Conservation (phyloP, 1,139 yeast genomes). For the Kodamaea sp. region DNA sequence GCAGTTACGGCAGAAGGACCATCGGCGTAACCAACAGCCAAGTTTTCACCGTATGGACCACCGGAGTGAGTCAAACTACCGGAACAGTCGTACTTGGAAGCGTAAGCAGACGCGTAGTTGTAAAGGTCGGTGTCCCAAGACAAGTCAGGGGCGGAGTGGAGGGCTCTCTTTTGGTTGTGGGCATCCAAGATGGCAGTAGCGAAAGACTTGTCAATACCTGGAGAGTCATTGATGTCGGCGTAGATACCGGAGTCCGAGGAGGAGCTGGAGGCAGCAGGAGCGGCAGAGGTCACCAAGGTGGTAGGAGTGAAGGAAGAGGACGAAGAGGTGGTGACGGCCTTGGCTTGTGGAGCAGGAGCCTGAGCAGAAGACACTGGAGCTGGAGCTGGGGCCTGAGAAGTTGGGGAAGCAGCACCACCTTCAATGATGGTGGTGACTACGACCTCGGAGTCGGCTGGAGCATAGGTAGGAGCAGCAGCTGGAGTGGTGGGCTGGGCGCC, state of each 20-base stretch:
- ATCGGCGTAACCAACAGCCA: slow-evolving; percentile 69
- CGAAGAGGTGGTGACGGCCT: slow-evolving; percentile 6
- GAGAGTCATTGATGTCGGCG: slow-evolving; percentile 11
- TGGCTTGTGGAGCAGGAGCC: slow-evolving; percentile 1
- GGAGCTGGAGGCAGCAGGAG: slow-evolving; percentile 11
- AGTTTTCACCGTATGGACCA: slow-evolving; percentile 83
- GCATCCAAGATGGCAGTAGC: slow-evolving; percentile 48
- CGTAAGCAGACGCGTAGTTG: slow-evolving; percentile 67
- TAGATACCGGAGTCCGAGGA: slow-evolving; percentile 13
- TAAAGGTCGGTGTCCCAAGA: slow-evolving; percentile 68
- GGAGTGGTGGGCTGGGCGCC: slow-evolving; percentile 5
- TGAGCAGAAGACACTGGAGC: slow-evolving; percentile 3
- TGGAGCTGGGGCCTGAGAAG: slow-evolving; percentile 5
- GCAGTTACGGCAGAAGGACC: slow-evolving; percentile 65
- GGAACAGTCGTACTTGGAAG: slow-evolving; percentile 68
- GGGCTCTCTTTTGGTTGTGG: slow-evolving; percentile 70
- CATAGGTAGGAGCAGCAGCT: slow-evolving; percentile 1
- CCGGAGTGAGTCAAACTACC: slow-evolving; percentile 73
- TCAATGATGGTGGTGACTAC: not conserved
- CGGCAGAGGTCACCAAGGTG: slow-evolving; percentile 10
- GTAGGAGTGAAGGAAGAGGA: slow-evolving; percentile 8
- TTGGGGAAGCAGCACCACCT: not conserved
- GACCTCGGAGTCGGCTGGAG: slow-evolving; percentile 1
- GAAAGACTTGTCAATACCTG: slow-evolving; percentile 31
- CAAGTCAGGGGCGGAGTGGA: slow-evolving; percentile 60